A percentile compares a stretch with the other conserved stretches of the same genome.
Evolutionary conservation across 1,284 basidiomycete genomes (phyloP).

Genomic region (Heterobasidion occidentale): DNA sequence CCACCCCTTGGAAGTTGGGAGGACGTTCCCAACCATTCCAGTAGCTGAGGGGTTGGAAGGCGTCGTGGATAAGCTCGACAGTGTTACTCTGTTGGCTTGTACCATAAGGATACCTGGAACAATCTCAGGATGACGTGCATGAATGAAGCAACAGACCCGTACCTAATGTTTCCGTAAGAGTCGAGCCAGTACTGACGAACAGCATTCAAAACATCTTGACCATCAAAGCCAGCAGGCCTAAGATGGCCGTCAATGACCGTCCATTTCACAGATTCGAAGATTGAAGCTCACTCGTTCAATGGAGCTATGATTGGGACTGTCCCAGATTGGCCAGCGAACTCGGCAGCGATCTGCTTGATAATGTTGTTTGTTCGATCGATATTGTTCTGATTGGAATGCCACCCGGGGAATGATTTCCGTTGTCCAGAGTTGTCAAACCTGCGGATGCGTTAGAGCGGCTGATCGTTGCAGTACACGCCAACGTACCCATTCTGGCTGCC

Average conservation of each 20-base stretch:
- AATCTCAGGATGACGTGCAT: slow-evolving; percentile 21
- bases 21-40: slow-evolving; percentile 67
- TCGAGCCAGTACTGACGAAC: slow-evolving; percentile 69
- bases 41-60: slow-evolving; percentile 71
- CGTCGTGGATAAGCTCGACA: slow-evolving; percentile 76
- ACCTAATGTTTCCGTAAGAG: slow-evolving; percentile 73
- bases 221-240: slow-evolving; percentile 75
- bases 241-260: slow-evolving; percentile 1
- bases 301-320: slow-evolving; percentile 72
- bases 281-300: slow-evolving; percentile 59
- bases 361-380: slow-evolving; percentile 65
- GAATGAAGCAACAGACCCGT: slow-evolving; percentile 7
- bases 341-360: slow-evolving; percentile 54
- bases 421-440: slow-evolving; percentile 89
- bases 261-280: neutral
- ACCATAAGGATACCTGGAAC: slow-evolving; percentile 50
- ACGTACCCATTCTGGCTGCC: slow-evolving; percentile 74
- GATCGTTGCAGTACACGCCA: neutral
- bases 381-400: slow-evolving; percentile 64
- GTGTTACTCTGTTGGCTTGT: slow-evolving; percentile 49
- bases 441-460: neutral
- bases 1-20: slow-evolving; percentile 57
- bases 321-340: slow-evolving; percentile 45
- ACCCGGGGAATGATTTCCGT: slow-evolving; percentile 49
- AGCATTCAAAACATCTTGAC: slow-evolving; percentile 43